Evolutionary conservation across 352 stramenopile species (phyloP), one percentile per base, ranked within the genome.

Genomic region (Phytophthora hibernalis): DNA sequence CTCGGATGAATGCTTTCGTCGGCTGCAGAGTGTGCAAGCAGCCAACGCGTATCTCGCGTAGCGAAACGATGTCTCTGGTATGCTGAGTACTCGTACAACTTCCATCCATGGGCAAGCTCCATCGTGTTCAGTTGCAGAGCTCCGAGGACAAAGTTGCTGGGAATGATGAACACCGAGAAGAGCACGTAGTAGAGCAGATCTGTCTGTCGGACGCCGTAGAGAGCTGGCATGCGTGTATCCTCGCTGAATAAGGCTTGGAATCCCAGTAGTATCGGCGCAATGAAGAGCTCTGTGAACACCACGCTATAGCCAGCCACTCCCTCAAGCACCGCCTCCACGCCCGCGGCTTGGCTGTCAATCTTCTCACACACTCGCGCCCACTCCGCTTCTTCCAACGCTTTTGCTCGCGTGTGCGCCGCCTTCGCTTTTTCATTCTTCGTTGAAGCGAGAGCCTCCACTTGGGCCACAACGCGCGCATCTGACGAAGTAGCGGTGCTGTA

Each of bases 21-120:
- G 2, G 66, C 40, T 33, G 61, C 1, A 2, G 90, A 80, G 37
- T 89, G 64, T 13, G 81, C 72, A 48, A 99, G 89, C 60, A 96
- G 96, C 97, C 97, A 99, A 7, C 92, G 85, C 37, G 94, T 80
- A 33, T 98, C 90, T 16, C 97, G 87, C 30, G 98, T 97, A 12
- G 77, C 80, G 72, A 99, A 99, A 28, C 96, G 87, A 70, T 98
- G 98, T 56, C 95, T 82, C 65, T 99, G 93, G 70, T 99, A 99
- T 33, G 90, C 91, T 6, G 98, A 82, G 76, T 99, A 99, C 77
- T 99, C 97, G 79, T 98, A 98, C 10, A 99, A 84, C 70, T 98
- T 98, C 95, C 96, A 99, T 8, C 97, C 97, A 59, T 98, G 93
- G 9, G 97, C 83, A 12, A 99, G 88, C 66, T 99, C 97, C 57